Evolutionary conservation across 2,329 filamentous ascomycete species (phyloP).

Genomic region (Nemania sp.): DNA sequence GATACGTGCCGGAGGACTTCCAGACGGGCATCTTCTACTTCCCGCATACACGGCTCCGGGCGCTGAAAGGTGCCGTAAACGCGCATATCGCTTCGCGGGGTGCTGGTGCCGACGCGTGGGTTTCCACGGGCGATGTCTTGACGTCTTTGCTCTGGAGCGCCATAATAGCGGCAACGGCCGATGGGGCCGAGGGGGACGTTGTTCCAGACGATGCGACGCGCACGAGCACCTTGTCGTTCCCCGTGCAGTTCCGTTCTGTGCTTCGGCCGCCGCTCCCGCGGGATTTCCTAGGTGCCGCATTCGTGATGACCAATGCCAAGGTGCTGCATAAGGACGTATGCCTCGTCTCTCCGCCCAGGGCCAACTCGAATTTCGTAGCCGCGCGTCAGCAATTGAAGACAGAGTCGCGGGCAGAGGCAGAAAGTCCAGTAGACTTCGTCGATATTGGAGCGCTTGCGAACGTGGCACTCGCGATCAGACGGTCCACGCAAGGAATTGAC

Average conservation of each 20-base stretch:
- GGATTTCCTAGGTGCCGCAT: slow-evolving; percentile 39
- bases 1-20: slow-evolving; percentile 9
- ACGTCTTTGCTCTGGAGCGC: slow-evolving; percentile 39
- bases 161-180: slow-evolving; percentile 28
- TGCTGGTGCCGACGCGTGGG: slow-evolving; percentile 31
- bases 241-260: slow-evolving; percentile 38
- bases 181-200: neutral
- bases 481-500: slow-evolving; percentile 27
- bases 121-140: slow-evolving; percentile 38
- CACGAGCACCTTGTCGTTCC: slow-evolving; percentile 33
- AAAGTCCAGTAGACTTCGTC: neutral
- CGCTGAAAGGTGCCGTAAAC: slow-evolving; percentile 32
- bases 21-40: slow-evolving; percentile 37
- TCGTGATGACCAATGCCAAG: slow-evolving; percentile 33
- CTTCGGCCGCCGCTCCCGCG: slow-evolving; percentile 29
- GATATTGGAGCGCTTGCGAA: slow-evolving; percentile 22
- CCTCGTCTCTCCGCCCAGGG: slow-evolving; percentile 4
- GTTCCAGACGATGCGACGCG: neutral
- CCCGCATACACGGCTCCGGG: slow-evolving; percentile 22
- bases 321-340: slow-evolving; percentile 21
- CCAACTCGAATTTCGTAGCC: neutral
- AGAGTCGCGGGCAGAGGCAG: neutral
- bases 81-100: slow-evolving; percentile 19
- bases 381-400: neutral
- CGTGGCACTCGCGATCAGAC: slow-evolving; percentile 31